Evolutionary conservation across 2,329 filamentous ascomycete species (phyloP).

Genomic region (Chlorencoelia australis): DNA sequence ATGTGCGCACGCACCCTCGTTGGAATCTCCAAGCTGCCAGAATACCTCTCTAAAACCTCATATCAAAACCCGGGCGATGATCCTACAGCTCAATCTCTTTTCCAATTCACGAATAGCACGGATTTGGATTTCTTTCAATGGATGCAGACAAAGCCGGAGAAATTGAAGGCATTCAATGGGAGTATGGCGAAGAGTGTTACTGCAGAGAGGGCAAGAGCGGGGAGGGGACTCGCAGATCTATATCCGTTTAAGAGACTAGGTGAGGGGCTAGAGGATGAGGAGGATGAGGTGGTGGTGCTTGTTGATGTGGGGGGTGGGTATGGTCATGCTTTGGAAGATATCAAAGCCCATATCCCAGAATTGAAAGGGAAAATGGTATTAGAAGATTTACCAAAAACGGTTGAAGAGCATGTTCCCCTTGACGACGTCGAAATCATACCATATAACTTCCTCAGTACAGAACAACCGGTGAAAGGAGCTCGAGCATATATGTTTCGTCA

Average conservation of each 20-base stretch:
- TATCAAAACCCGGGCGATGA: neutral
- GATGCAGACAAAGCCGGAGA: neutral
- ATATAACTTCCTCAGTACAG: constrained; percentile 27
- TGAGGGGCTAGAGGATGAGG: neutral
- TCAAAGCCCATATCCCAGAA: constrained; percentile 3
- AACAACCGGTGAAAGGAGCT: constrained; percentile 24
- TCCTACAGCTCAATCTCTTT: neutral
- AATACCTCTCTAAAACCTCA: neutral
- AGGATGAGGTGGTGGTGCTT: neutral
- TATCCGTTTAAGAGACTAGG: neutral
- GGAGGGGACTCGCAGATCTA: neutral
- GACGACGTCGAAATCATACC: constrained; percentile 7
- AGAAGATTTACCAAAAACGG: constrained; percentile 13
- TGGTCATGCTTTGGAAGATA: constrained; percentile 7
- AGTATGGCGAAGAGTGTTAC: neutral
- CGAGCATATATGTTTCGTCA: constrained; percentile 26
- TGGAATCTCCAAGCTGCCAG: neutral
- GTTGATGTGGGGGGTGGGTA: constrained; percentile 5
- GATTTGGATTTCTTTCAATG: neutral
- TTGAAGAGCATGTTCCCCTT: constrained; percentile 5
- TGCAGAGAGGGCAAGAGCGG: too few species aligned
- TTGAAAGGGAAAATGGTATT: constrained; percentile 12
- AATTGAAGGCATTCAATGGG: neutral
- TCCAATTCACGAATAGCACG: neutral
- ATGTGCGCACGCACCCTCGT: neutral